Base-by-base conservation (phyloP, 371 early-diverging fungal species). In the Mucor piriformis region DNA sequence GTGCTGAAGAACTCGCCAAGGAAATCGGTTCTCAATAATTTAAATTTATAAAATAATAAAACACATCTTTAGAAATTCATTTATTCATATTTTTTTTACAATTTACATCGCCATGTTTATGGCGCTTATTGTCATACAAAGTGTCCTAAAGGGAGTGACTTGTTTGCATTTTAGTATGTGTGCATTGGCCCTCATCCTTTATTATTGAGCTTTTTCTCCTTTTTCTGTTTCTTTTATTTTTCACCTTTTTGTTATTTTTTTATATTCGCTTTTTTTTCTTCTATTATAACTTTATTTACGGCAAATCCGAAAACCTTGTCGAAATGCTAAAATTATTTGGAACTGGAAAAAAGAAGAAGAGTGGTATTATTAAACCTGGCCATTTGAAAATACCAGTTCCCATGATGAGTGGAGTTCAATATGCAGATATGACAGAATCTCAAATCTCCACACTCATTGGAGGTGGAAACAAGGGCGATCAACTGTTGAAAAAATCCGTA, bases 1-100 rank as follows among this genome's bases (percentile, higher is more conserved):
- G 95, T 88, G 95, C 96, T 62, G 93, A 89, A 64, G 91, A 93
- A 74, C 88, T 95, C 61, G 92, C 94, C 72, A 89, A 76, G 77
- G 77, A 76, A 63, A 69, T 76, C 67, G 70, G 69, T 56, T 64
- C 63, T 57, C 77, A 73, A 58, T 77, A 77, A 71, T 54, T 56
- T 42, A 42, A 6, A 42, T 42, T 18, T 42, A 42, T 18, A 42
- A n/a, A 8, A 42, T 42, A 42, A 42, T 18, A 42, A 42, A 18
- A 42, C 5, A 42, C 18, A n/a, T 18, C 42, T 42, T 42, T 42
- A 42, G 42, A 42, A 42, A 42, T 18, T n/a, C n/a, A n/a, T n/a
- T n/a, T n/a, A n/a, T n/a, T n/a, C n/a, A n/a, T n/a, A n/a, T n/a
- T n/a, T n/a, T n/a, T n/a, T 29, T 29, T 29, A 4, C 29, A 29